These are phyloP conservation scores for Themeda triandra DNA, from an alignment of 176 grass and related monocot species.

Conservation along the genomic window DNA sequence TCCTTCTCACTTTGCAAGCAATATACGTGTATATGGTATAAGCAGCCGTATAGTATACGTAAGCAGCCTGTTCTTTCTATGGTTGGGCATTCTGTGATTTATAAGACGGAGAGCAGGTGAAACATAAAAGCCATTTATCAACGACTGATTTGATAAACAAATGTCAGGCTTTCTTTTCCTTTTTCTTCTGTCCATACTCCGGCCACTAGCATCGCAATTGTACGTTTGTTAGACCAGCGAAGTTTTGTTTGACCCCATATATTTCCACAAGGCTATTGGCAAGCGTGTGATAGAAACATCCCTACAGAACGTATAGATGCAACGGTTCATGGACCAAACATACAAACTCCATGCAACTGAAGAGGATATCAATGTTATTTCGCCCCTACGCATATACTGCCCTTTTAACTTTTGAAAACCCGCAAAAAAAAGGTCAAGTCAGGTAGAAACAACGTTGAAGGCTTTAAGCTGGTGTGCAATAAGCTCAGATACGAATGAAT, in stretches of 20 bases:
- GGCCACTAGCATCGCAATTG: not conserved
- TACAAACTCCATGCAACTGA: not conserved
- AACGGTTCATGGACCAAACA: not conserved
- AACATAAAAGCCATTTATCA: constrained; percentile 1
- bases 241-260: not conserved
- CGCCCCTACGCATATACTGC: not conserved
- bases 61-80: not conserved
- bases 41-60: not conserved
- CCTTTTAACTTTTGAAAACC: not conserved
- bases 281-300: not conserved
- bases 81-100: not conserved
- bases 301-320: not conserved
- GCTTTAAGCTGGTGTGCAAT: not conserved
- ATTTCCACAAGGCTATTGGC: not conserved
- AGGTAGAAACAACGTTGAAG: not conserved
- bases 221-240: not conserved
- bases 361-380: not conserved
- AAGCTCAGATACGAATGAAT: not conserved
- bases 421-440: too few relatives aligned
- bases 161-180: not conserved
- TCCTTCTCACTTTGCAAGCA: not conserved
- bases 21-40: not conserved
- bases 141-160: not conserved
- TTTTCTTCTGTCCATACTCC: constrained; percentile 12
- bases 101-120: constrained; percentile 16